Conservation (phyloP, 306 rosid species). For the Cicer arietinum region DNA sequence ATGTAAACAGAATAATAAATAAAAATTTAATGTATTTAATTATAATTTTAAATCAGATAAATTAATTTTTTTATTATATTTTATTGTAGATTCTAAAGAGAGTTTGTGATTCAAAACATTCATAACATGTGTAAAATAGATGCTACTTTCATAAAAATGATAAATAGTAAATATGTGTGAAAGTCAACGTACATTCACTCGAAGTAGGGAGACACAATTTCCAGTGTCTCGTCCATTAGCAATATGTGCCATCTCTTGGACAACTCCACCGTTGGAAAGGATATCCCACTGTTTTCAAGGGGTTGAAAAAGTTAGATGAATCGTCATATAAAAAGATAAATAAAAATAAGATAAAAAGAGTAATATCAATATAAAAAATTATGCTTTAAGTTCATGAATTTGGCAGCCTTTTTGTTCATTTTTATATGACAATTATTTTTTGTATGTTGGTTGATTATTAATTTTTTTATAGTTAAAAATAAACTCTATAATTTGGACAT, state of each 20-base stretch:
- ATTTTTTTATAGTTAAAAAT: no score
- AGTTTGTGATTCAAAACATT: no score
- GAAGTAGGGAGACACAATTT: constrained; percentile 86
- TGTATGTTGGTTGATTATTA: no score
- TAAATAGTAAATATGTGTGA: background rate
- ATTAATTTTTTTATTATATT: no score
- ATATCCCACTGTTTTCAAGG: constrained; percentile 84
- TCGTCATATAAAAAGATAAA: background rate
- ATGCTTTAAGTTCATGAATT: no score
- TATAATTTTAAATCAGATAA: no score
- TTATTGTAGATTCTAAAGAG: no score
- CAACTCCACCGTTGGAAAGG: constrained; percentile 95
- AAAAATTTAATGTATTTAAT: no score
- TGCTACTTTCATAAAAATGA: background rate
- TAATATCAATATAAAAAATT: background rate
- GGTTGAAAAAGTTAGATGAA: constrained; percentile 9
- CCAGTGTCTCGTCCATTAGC: constrained; percentile 97
- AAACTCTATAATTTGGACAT: no score
- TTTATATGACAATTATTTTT: no score
- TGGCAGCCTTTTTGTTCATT: background rate
- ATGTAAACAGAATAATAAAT: no score
- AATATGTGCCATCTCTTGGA: constrained; percentile 97
- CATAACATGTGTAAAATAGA: no score
- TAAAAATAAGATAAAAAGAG: background rate
- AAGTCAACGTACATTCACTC: constrained; percentile 72